Conservation (phyloP, 2,329 filamentous ascomycete genomes). For the Pseudophaeomoniella oleicola region DNA sequence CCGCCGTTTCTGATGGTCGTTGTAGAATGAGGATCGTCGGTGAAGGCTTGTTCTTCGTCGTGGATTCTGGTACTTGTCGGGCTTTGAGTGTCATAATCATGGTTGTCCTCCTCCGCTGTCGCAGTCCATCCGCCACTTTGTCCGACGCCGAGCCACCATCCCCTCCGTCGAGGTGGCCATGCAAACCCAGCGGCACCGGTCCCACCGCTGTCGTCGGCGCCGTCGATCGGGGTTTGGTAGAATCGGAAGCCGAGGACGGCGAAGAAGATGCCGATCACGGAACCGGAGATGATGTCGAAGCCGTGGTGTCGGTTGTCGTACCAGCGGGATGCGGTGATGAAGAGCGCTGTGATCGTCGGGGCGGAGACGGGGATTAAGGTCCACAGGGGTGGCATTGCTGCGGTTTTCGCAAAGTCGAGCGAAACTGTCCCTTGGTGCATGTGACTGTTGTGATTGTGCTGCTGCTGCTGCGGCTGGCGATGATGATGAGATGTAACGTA, state of each 20-base stretch:
- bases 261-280: constrained; percentile 56
- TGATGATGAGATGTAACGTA: constrained; percentile 13
- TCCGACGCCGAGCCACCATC: constrained; percentile 55
- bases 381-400: constrained; percentile 71
- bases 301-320: constrained; percentile 80
- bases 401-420: too few relatives aligned
- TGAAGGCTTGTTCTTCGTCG: too few relatives aligned
- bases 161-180: constrained; percentile 63
- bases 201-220: too few relatives aligned
- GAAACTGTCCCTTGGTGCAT: too few relatives aligned
- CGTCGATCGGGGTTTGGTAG: constrained; percentile 76
- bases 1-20: too few relatives aligned
- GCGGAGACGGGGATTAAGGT: constrained; percentile 55
- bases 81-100: too few relatives aligned
- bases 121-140: constrained; percentile 25
- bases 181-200: constrained; percentile 71
- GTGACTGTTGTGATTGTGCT: constrained; percentile 51
- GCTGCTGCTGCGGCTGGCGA: too few relatives aligned
- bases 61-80: neutral
- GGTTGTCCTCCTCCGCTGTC: too few relatives aligned
- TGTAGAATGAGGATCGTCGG: too few relatives aligned
- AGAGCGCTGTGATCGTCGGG: constrained; percentile 62
- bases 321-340: constrained; percentile 74
- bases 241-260: constrained; percentile 66
- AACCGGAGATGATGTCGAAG: constrained; percentile 86